phyloP scores from a whole-genome alignment of 1,284 basidiomycete species.

The Trichosporon faecale region DNA sequence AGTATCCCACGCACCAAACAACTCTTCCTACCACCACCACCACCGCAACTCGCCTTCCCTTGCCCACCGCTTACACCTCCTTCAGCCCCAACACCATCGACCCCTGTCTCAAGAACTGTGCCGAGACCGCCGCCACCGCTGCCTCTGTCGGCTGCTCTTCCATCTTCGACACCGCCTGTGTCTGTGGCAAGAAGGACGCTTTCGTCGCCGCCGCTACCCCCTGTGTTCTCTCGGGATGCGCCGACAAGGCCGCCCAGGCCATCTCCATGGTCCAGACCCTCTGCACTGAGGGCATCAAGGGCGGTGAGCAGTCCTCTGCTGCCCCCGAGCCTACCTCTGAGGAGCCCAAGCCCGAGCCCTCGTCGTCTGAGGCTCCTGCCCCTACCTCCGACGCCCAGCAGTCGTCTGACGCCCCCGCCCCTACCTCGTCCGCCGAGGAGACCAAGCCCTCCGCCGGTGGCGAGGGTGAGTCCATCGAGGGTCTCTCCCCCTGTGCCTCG shows the following conservation, averaged over 20 bases:
- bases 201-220: constrained; percentile 9
- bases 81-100: background rate
- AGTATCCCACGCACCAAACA: background rate
- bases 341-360: background rate
- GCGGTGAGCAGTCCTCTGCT: background rate
- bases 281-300: constrained; percentile 8
- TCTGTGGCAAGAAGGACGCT: constrained; percentile 5
- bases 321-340: constrained; percentile 1
- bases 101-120: constrained; percentile 3
- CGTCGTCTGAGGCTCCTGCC: constrained; percentile 2
- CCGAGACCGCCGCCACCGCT: constrained; percentile 1
- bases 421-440: background rate
- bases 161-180: constrained; percentile 6
- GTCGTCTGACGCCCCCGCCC: background rate
- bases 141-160: constrained; percentile 6
- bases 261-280: constrained; percentile 4
- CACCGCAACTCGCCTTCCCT: no score
- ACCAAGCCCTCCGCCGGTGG: background rate
- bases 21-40: background rate
- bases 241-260: constrained; percentile 6
- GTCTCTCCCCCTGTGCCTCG: constrained; percentile 7
- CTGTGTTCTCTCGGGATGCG: background rate
- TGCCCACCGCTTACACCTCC: background rate
- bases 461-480: constrained; percentile 7
- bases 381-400: background rate